Percentiles rank a stretch among this genome's conserved stretches.
phyloP scores from a whole-genome alignment of 2,329 filamentous ascomycete genomes.

The Verticillium isaacii region DNA sequence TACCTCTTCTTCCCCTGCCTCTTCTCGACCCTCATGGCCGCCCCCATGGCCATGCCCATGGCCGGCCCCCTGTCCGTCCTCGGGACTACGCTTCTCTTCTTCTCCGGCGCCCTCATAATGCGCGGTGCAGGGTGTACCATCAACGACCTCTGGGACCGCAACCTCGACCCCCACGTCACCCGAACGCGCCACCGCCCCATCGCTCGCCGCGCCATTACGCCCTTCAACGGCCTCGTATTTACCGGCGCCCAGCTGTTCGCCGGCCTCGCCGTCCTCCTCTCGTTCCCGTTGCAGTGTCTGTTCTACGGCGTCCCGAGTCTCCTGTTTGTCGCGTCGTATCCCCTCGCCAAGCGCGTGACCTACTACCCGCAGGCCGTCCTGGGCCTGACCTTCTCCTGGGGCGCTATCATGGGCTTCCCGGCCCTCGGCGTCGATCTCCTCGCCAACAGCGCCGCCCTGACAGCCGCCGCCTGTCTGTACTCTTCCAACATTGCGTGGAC shows the following conservation, averaged over 20 bases:
- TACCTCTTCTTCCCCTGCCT: conserved; percentile 84
- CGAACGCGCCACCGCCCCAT: conserved; percentile 76
- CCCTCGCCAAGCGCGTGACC: conserved; percentile 79
- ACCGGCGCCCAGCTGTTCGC: conserved; percentile 70
- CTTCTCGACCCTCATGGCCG: conserved; percentile 78
- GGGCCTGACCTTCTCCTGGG: conserved; percentile 84
- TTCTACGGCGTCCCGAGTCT: conserved; percentile 75
- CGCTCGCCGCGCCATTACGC: conserved; percentile 71
- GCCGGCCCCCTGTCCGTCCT: conserved; percentile 56
- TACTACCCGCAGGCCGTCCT: conserved; percentile 84
- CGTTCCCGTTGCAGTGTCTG: conserved; percentile 70
- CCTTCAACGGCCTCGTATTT: conserved; percentile 66
- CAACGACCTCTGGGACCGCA: conserved; percentile 87
- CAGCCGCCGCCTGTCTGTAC: conserved; percentile 67
- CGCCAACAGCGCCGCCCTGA: conserved; percentile 54
- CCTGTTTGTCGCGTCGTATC: conserved; percentile 69
- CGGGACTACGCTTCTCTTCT: conserved; percentile 65
- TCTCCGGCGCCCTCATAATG: conserved; percentile 76
- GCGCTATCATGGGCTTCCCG: conserved; percentile 82
- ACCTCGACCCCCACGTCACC: conserved; percentile 75
- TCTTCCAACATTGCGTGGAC: conserved; percentile 81
- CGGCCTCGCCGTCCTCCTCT: conserved; percentile 68
- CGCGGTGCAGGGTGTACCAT: conserved; percentile 83
- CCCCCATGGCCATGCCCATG: conserved; percentile 61
- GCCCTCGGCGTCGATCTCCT: conserved; percentile 76